Base-by-base conservation (phyloP, 257 asterid genomes). In the Salvia miltiorrhiza region DNA sequence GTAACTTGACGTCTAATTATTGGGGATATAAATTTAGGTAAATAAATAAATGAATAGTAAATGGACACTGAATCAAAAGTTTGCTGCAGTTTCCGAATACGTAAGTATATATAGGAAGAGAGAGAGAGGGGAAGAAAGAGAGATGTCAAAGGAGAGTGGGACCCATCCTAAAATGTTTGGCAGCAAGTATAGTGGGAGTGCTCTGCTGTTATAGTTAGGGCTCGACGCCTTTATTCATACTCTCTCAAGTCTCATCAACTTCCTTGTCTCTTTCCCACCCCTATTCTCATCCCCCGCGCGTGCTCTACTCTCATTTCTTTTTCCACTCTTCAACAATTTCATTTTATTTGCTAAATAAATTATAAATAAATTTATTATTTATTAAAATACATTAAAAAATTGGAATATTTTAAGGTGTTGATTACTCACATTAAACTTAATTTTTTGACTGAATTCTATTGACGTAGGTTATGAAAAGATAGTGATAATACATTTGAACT, bases 171-270 rank as follows among this genome's bases (percentile, higher is more conserved):
- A 23, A 50, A 62, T 70, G 72, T 81, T 83, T 85, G 89, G 92
- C 86, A 78, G 91, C 95, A 78, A 78, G 41, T 57, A 79, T 71
- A 56, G 76, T 73, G 80, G 82, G 76, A 48, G 80, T 71, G 64
- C 28, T 67, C 59, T 65, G 66, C 12, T 67, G 84, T 71, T 77
- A 58, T 63, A 79, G 79, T 81, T 81, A 56, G 77, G 86, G 75
- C 82, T 78, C 77, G 53, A 65, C 60, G 78, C 75, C 59, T 77
- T 81, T 78, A 68, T 73, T 67, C 79, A 67, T 77, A 70, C 80
- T 80, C 86, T 76, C 82, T 76, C 82, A 55, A 69, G 80, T 81
- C 91, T 81, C 77, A 78, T 85, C 89, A 79, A 73, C 48, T 56
- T 65, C 73, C 67, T 73, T 62, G 40, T 71, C 81, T 76, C 16